Conservation (phyloP, 2,329 filamentous ascomycete species). For the Fusarium mundagurra region DNA sequence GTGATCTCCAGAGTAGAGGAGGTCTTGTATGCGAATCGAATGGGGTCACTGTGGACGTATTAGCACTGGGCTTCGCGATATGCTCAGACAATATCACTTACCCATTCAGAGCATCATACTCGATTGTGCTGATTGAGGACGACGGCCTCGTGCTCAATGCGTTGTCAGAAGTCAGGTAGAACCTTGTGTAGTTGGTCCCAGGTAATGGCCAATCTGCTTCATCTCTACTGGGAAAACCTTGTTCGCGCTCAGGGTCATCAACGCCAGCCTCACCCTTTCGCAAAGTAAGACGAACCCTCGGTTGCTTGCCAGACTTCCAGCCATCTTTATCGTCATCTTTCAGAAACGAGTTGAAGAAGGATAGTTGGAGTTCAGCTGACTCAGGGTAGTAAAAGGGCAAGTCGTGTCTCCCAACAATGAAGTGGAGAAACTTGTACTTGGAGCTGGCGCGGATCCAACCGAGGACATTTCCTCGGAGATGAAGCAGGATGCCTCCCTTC, state of each 20-base stretch:
- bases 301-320: conserved; percentile 68
- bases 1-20: conserved; percentile 71
- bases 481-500: conserved; percentile 62
- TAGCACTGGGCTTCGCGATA: conserved; percentile 53
- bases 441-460: conserved; percentile 72
- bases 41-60: conserved; percentile 42
- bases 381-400: conserved; percentile 77
- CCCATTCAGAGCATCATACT: not conserved
- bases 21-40: conserved; percentile 67
- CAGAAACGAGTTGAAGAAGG: conserved; percentile 76
- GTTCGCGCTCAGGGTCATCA: conserved; percentile 70
- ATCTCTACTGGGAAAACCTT: conserved; percentile 60
- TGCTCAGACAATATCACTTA: conserved; percentile 52
- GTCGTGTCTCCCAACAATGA: conserved; percentile 76
- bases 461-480: conserved; percentile 75
- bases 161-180: conserved; percentile 62
- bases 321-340: conserved; percentile 71
- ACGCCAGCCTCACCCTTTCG: conserved; percentile 73
- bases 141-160: conserved; percentile 36
- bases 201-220: conserved; percentile 75
- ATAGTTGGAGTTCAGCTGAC: conserved; percentile 72
- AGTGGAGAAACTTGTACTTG: conserved; percentile 72
- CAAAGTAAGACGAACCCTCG: conserved; percentile 66
- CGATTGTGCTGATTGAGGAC: conserved; percentile 44
- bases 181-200: conserved; percentile 70